Evolutionary conservation across 108 stramenopile genomes (phyloP).

Genomic region (Nannochloropsis oceanica): DNA sequence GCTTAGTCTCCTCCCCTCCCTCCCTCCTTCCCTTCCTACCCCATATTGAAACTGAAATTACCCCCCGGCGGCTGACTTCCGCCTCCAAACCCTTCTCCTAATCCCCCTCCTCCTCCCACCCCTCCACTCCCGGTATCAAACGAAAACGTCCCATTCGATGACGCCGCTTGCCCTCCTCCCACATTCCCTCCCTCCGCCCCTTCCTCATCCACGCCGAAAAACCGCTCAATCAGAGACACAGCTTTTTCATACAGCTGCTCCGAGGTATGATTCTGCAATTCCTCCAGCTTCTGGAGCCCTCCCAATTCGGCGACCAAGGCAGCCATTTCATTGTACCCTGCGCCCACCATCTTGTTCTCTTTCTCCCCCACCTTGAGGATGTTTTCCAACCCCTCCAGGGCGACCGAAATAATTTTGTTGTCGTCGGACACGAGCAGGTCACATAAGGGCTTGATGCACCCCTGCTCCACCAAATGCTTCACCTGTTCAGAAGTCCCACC

Average conservation of each 20-base stretch:
- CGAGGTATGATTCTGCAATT: conserved; percentile 39
- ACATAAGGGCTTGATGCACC: conserved; percentile 82
- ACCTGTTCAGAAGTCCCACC: conserved; percentile 86
- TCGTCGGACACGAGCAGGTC: conserved; percentile 59
- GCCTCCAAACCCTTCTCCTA: neutral
- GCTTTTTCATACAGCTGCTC: conserved; percentile 36
- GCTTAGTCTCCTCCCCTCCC: neutral
- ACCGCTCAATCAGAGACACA: conserved; percentile 33
- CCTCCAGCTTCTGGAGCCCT: conserved; percentile 26
- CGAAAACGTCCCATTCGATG: neutral
- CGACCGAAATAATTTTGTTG: conserved; percentile 88
- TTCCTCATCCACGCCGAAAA: conserved; percentile 40
- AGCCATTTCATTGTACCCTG: conserved; percentile 71
- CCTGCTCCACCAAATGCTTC: conserved; percentile 76
- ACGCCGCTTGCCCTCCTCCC: neutral
- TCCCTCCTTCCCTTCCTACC: neutral
- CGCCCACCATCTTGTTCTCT: conserved; percentile 55
- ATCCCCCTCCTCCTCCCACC: neutral
- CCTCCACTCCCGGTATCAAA: neutral
- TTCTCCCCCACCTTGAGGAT: conserved; percentile 89
- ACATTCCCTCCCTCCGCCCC: conserved; percentile 2
- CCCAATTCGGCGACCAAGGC: conserved; percentile 61
- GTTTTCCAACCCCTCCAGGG: conserved; percentile 93
- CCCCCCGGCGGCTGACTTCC: neutral
- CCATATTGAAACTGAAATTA: neutral